Conservation (phyloP, 768 basidiomycete species). For the Xanthoconium stramineum region DNA sequence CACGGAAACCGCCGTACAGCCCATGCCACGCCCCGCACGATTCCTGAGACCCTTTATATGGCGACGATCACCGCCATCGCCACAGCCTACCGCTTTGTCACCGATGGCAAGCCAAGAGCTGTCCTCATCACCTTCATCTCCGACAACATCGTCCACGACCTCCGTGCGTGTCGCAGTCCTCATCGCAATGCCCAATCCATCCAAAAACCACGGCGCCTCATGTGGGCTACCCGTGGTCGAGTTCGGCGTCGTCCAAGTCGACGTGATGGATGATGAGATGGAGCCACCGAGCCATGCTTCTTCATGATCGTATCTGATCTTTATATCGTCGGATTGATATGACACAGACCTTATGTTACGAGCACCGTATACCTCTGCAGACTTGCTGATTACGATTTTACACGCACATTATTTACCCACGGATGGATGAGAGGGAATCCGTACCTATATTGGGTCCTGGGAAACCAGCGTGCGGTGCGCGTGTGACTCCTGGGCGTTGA, state of each 20-base stretch:
- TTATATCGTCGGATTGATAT: slow-evolving; percentile 1
- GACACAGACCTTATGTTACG: neutral
- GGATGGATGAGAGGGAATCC: no score
- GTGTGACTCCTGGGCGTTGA: neutral
- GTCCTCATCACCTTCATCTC: slow-evolving; percentile 8
- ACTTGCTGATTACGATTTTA: neutral
- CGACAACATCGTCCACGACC: slow-evolving; percentile 10
- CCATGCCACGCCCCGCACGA: slow-evolving; percentile 9
- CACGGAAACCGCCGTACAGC: slow-evolving; percentile 1
- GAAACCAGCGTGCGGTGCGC: neutral
- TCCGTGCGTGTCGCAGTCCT: slow-evolving; percentile 40
- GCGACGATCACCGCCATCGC: slow-evolving; percentile 12
- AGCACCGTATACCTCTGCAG: slow-evolving; percentile 1
- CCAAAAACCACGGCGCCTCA: slow-evolving; percentile 15
- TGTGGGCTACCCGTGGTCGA: slow-evolving; percentile 32
- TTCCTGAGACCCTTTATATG: slow-evolving; percentile 18
- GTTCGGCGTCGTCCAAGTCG: slow-evolving; percentile 29
- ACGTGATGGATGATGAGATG: slow-evolving; percentile 2
- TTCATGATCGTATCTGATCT: slow-evolving; percentile 7
- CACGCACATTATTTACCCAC: slow-evolving; percentile 6
- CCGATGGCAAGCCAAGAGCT: neutral
- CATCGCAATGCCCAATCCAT: slow-evolving; percentile 41
- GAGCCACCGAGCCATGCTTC: slow-evolving; percentile 1
- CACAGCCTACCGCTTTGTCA: slow-evolving; percentile 6
- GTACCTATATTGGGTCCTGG: neutral